Evolutionary conservation across 352 stramenopile genomes (phyloP), one percentile per base, ranked within the genome.

Genomic region (Phytophthora lateralis): DNA sequence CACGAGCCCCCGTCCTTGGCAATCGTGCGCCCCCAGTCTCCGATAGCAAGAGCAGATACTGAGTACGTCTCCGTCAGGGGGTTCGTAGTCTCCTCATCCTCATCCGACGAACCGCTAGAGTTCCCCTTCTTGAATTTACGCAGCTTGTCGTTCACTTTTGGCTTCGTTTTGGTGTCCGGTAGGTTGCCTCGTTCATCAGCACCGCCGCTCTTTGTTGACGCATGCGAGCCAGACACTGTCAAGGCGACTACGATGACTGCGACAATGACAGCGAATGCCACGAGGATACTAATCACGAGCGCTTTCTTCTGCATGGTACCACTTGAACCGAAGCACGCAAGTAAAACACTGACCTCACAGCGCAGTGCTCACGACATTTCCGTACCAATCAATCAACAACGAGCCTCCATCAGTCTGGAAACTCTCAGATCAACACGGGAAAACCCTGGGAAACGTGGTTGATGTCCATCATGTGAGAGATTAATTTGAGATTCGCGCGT

Each of bases 1-100:
- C 82, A 91, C 17, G 85, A 93, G 11, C 72, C 75, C 14, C 71
- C 75, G 52, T 82, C 76, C 52, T 87, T 87, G 9, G 43, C 64
- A 41, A 86, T 67, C 2, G 82, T 93, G 11, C 75, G 80, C 17
- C 85, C 82, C 85, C 85, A 91, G 49, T 93, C 84, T 20, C 84
- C 84, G n/a, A 93, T 84, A 2, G 82, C 84, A 21, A 90, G 70
- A 34, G 81, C 78, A 21, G 80, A 74, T 0, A 89, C 56, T 10
- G 80, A 73, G 41, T 77, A 88, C 3, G 55, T 82, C 27, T 78
- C 65, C 0, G 53, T 66, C 20, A 76, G n/a, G 8, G 72, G 72
- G 24, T 80, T 61, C 5, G 72, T 66, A 11, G 37, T 65, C 43
- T 77, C 70, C 17, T 77, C 63, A 2, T 73, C 70, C 6, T 73